A percentile compares a stretch with the other conserved stretches of the same genome.
These are phyloP conservation scores for Nannizziopsis barbatae DNA, from an alignment of 2,329 filamentous ascomycete species.

Conservation along the genomic window DNA sequence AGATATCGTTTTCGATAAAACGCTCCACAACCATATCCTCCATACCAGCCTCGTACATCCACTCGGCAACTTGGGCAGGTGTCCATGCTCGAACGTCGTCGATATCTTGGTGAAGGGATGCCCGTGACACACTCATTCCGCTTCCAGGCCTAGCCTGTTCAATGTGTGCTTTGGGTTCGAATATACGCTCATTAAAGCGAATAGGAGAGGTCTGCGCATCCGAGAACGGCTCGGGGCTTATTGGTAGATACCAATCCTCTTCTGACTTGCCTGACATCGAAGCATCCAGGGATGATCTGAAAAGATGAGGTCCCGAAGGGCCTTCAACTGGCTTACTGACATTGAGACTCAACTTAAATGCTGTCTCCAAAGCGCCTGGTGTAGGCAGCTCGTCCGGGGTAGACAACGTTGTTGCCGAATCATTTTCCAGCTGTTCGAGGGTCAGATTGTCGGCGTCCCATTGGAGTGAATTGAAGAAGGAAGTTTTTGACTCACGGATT, in stretches of 20 bases:
- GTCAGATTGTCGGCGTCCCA: conserved; percentile 9
- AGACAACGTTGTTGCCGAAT: conserved; percentile 75
- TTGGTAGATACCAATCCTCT: conserved; percentile 13
- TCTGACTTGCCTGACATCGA: conserved; percentile 13
- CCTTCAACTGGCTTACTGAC: conserved; percentile 56
- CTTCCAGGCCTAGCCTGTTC: conserved; percentile 9
- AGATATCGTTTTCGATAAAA: conserved; percentile 88
- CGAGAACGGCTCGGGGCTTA: conserved; percentile 15
- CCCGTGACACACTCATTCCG: conserved; percentile 18
- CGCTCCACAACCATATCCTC: conserved; percentile 67
- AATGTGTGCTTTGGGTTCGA: conserved; percentile 38
- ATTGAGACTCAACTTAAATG: conserved; percentile 50
- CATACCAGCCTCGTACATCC: conserved; percentile 75
- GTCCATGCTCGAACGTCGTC: conserved; percentile 25
- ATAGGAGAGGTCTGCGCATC: conserved; percentile 9
- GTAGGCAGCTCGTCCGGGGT: conserved; percentile 77
- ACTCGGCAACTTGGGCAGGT: conserved; percentile 41
- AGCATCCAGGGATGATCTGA: conserved; percentile 47
- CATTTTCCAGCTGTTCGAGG: conserved; percentile 26
- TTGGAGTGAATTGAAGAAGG: neutral
- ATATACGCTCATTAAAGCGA: conserved; percentile 31
- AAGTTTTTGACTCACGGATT: conserved; percentile 16
- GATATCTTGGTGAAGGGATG: conserved; percentile 21
- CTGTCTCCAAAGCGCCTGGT: conserved; percentile 54
- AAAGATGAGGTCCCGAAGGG: conserved; percentile 80